Conservation (phyloP, 108 stramenopile genomes). For the Pseudonitzschia delicatissima region DNA sequence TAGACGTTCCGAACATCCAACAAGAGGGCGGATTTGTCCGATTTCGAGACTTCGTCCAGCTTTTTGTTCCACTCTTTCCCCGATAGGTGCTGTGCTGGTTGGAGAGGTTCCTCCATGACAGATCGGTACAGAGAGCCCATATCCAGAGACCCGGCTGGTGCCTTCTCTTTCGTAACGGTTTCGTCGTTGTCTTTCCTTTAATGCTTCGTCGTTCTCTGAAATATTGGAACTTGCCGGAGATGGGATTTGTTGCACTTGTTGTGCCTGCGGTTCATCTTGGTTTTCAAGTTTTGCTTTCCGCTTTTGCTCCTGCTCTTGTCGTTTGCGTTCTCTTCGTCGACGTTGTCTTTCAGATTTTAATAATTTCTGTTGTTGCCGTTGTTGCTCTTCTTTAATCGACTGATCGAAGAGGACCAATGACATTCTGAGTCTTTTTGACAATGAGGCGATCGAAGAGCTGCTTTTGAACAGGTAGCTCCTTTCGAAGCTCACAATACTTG, state of each 20-base stretch:
- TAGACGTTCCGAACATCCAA: conserved; percentile 81
- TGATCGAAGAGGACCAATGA: conserved; percentile 68
- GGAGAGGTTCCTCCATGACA: conserved; percentile 33
- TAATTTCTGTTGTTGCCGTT: background rate
- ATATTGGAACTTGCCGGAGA: background rate
- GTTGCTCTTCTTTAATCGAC: background rate
- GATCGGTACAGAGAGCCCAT: conserved; percentile 11
- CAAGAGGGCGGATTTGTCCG: conserved; percentile 38
- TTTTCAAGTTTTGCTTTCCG: background rate
- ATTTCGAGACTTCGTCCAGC: background rate
- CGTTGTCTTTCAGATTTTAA: conserved; percentile 2
- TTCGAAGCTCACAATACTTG: conserved; percentile 70
- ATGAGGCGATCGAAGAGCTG: conserved; percentile 63
- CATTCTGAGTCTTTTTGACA: conserved; percentile 64
- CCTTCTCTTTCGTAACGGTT: background rate
- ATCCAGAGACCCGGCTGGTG: background rate
- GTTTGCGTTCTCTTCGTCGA: conserved; percentile 25
- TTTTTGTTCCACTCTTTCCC: conserved; percentile 71
- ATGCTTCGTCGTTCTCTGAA: conserved; percentile 7
- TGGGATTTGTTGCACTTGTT: background rate
- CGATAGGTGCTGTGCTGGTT: conserved; percentile 59
- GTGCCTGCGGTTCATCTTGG: background rate
- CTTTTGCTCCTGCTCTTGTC: conserved; percentile 15
- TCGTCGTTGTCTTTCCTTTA: conserved; percentile 2
- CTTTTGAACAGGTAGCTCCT: conserved; percentile 47